These are phyloP conservation scores for Cupressus sempervirens DNA, from an alignment of 75 land plant species.

Conservation along the genomic window DNA sequence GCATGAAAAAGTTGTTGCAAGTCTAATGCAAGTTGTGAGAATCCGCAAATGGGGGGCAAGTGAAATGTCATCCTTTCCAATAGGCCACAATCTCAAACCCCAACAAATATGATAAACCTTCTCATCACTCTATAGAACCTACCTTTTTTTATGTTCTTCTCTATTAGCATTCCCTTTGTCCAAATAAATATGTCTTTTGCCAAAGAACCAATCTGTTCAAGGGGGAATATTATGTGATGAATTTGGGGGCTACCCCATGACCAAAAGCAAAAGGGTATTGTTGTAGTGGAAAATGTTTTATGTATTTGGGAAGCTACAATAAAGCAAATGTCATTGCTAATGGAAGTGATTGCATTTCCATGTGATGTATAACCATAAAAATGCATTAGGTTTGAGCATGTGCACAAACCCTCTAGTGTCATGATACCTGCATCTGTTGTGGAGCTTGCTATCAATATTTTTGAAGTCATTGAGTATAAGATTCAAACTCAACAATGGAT, in stretches of 20 bases:
- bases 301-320: not conserved
- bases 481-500: not conserved
- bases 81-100: too few relatives aligned
- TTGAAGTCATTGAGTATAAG: not conserved
- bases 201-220: constrained; percentile 30
- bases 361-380: not conserved
- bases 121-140: too few relatives aligned
- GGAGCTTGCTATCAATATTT: not conserved
- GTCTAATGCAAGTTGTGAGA: too few relatives aligned
- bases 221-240: not conserved
- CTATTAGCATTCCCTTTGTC: too few relatives aligned
- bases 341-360: not conserved
- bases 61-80: too few relatives aligned
- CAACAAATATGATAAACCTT: too few relatives aligned
- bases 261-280: constrained; percentile 6
- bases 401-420: not conserved
- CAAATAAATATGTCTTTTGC: too few relatives aligned
- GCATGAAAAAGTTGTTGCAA: too few relatives aligned
- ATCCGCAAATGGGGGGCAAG: too few relatives aligned
- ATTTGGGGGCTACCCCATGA: not conserved
- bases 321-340: not conserved
- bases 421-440: not conserved
- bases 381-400: not conserved
- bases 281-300: not conserved
- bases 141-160: too few relatives aligned